A percentile compares a stretch with the other conserved stretches of the same genome.
Conservation (phyloP, 1,139 yeast species). For the Candida dubliniensis region DNA sequence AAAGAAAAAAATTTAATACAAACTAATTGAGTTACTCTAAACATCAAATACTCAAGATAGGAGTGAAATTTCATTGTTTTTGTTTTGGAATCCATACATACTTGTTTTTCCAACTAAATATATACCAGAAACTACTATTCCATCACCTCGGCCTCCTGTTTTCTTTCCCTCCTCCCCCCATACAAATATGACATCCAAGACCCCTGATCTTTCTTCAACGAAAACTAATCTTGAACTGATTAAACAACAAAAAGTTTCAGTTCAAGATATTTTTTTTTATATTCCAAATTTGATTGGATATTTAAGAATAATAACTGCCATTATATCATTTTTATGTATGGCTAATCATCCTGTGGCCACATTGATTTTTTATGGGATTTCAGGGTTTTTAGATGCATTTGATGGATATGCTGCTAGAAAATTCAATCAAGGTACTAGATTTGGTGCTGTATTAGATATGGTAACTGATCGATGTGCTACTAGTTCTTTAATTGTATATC, state of each 20-base stretch:
- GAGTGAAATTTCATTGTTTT: too few relatives aligned
- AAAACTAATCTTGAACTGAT: neutral
- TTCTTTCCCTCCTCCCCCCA: neutral
- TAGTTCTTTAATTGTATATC: constrained; percentile 80
- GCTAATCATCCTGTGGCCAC: constrained; percentile 78
- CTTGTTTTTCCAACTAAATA: too few relatives aligned
- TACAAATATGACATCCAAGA: constrained; percentile 4
- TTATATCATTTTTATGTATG: constrained; percentile 80
- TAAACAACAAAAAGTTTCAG: constrained; percentile 22
- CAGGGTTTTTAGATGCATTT: constrained; percentile 91
- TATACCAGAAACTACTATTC: neutral
- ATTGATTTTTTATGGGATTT: constrained; percentile 73
- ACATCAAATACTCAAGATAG: too few relatives aligned
- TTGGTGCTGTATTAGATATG: constrained; percentile 98
- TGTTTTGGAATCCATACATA: too few relatives aligned
- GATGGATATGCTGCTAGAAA: constrained; percentile 96
- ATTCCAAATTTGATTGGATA: constrained; percentile 93
- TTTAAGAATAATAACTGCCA: constrained; percentile 75
- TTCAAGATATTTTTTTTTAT: constrained; percentile 63
- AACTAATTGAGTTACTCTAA: too few relatives aligned
- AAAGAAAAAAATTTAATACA: too few relatives aligned
- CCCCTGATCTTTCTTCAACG: constrained; percentile 5
- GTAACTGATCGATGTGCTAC: constrained; percentile 98
- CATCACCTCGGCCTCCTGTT: neutral
- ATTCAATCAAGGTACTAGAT: constrained; percentile 83